Conservation (phyloP, 2,329 filamentous ascomycete genomes). For the Colletotrichum chlorophyti region DNA sequence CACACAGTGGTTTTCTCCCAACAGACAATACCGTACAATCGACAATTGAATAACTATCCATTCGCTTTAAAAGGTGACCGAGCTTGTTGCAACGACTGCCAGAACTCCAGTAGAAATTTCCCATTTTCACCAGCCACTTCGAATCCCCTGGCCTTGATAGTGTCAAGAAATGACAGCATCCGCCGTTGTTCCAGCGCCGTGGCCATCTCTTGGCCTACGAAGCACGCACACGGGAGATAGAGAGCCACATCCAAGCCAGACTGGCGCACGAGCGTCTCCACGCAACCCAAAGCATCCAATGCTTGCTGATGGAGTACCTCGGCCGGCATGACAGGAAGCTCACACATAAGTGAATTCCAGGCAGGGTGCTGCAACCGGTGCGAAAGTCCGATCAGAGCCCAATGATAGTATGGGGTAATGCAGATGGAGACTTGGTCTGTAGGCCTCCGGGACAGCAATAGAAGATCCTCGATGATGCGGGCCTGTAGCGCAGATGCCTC, state of each 20-base stretch:
- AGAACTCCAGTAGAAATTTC: not conserved
- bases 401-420: constrained; percentile 8
- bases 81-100: not conserved
- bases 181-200: not conserved
- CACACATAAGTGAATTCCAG: constrained; percentile 2
- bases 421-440: not conserved
- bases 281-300: not conserved
- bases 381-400: not conserved
- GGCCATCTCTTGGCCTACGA: constrained; percentile 2
- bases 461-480: not conserved
- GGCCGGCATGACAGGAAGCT: not conserved
- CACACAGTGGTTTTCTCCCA: too few species aligned
- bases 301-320: constrained; percentile 2
- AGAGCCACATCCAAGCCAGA: not conserved
- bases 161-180: not conserved
- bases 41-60: too few species aligned
- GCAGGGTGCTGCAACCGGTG: not conserved
- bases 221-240: constrained; percentile 5
- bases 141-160: not conserved
- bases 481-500: not conserved
- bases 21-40: too few species aligned
- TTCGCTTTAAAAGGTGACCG: too few species aligned
- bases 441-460: not conserved
- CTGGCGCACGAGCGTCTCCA: not conserved
- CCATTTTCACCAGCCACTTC: not conserved